These are phyloP conservation scores for Noccaea bulbosa DNA, from an alignment of 345 rosid genomes.

Conservation along the genomic window DNA sequence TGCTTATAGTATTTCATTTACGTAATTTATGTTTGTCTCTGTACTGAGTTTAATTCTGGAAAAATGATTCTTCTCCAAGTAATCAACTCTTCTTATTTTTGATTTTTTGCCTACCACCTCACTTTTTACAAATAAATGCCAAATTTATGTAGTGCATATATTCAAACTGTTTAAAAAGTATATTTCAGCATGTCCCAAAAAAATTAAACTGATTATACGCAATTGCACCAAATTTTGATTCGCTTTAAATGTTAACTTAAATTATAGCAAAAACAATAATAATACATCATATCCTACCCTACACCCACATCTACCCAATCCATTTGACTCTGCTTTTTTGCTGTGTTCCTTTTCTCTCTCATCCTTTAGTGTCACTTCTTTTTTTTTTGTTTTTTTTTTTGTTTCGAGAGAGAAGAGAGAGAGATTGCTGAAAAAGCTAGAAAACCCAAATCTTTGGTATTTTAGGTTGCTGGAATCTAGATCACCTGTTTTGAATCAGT, in stretches of 20 bases:
- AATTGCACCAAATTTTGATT: conserved; percentile 21
- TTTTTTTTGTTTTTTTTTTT: background rate
- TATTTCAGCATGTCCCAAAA: background rate
- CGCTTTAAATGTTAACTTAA: conserved; percentile 1
- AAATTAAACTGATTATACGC: background rate
- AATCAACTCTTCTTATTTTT: too few species aligned
- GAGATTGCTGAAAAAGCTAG: conserved; percentile 5
- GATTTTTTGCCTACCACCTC: too few species aligned
- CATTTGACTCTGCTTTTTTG: conserved; percentile 32
- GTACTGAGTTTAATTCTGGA: too few species aligned
- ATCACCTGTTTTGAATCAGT: conserved; percentile 49
- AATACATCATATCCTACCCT: conserved; percentile 31
- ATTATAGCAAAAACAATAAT: background rate
- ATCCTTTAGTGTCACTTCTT: conserved; percentile 36
- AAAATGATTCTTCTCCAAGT: too few species aligned
- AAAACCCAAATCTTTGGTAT: conserved; percentile 14
- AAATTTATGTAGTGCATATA: too few species aligned
- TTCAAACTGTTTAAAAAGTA: background rate
- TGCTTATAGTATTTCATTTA: too few species aligned
- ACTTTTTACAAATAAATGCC: too few species aligned
- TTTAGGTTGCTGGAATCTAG: conserved; percentile 40
- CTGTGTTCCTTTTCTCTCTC: conserved; percentile 25
- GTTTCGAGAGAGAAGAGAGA: conserved; percentile 17
- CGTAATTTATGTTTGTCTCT: too few species aligned
- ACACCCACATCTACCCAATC: conserved; percentile 44